phyloP scores from a whole-genome alignment of 345 rosid species.

The Reutealis trisperma region DNA sequence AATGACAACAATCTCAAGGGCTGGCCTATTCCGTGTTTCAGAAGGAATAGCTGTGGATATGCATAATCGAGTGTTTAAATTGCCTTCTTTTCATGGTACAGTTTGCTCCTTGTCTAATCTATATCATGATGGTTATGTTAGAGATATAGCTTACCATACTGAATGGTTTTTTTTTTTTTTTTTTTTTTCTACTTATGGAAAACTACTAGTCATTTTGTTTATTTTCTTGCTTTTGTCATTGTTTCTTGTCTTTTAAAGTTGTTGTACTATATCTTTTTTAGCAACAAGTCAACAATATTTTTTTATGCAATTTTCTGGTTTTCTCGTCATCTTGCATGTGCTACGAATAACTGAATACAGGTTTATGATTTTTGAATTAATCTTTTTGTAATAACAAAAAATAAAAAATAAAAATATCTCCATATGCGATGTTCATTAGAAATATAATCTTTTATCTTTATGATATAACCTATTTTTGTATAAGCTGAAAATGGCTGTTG shows the following conservation, averaged over 20 bases:
- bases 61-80: constrained; percentile 66
- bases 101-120: constrained; percentile 16
- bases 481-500: constrained; percentile 5
- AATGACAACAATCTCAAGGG: constrained; percentile 79
- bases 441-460: neutral
- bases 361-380: neutral
- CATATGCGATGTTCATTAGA: neutral
- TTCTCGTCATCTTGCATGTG: neutral
- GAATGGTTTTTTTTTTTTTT: neutral
- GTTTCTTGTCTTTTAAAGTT: neutral
- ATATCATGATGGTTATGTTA: neutral
- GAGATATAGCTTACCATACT: neutral
- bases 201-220: neutral
- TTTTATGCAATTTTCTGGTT: neutral
- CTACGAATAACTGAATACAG: neutral
- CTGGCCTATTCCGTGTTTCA: constrained; percentile 84
- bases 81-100: constrained; percentile 84
- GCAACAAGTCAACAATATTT: neutral
- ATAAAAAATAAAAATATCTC: neutral
- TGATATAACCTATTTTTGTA: neutral
- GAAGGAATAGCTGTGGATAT: constrained; percentile 88
- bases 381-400: neutral
- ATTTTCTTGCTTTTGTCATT: neutral
- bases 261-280: neutral
- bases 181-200: too few relatives aligned